Base-by-base conservation (phyloP, 1,284 basidiomycete genomes). In the Apiotrichum brassicae region DNA sequence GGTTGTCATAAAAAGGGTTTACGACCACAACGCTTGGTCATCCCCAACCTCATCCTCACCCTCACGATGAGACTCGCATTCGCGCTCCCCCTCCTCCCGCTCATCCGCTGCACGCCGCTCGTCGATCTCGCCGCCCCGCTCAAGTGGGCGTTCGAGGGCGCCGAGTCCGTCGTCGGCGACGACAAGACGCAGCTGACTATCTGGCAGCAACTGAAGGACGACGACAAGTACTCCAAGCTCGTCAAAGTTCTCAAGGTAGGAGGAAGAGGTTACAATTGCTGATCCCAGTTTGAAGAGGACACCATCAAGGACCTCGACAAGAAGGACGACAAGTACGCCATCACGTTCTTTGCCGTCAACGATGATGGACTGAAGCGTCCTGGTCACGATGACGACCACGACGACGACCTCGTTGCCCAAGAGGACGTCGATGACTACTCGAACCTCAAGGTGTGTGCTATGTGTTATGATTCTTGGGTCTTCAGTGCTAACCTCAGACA, bases 291-390 rank as follows among this genome's bases (percentile, higher is more conserved):
- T 46, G 68, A 65, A 28, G 61, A 60, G 7, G 54, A 63, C 20
- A 56, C 65, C 2, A 60, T 60, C 50, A 66, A 72, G 52, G 56
- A 60, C 25, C 65, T 74, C 37, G 71, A 75, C 55, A 43, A 56
- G 22, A 38, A 22, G 11, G 62, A 68, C 55, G 61, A 62, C 39
- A 55, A 63, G 13, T 51, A 56, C 14, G 59, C 61, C 41, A 69
- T 75, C 55, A 75, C 74, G 24, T 74, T 75, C 64, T 74, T 75
- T 54, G 65, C 68, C 1, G 68, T 68, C 34, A 68, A 72, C 58
- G 70, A 75, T 51, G 67, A 70, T 34, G 71, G 69, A 12, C 57
- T 72, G 19, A 66, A 59, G 30, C 66, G 61, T 8, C 66, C 65
- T 25, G 49, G 61, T 18, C 66, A 65, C 46, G 48, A 58, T 41